These are phyloP conservation scores for Sporothrix brasiliensis DNA, from an alignment of 2,329 filamentous ascomycete species.

Conservation along the genomic window DNA sequence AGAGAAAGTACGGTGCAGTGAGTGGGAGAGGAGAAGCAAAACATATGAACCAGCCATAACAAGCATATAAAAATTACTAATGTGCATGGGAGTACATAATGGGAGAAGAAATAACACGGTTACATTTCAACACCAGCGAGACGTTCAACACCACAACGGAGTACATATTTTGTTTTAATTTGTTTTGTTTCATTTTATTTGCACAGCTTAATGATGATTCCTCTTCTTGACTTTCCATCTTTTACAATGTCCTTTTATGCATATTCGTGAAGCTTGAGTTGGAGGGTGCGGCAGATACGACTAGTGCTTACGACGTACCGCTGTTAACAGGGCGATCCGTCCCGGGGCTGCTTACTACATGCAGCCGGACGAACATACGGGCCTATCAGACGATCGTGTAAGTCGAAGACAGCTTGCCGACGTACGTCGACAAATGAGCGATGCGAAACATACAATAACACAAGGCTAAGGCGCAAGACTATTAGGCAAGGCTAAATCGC, in stretches of 20 bases:
- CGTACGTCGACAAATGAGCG: neutral
- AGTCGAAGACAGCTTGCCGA: neutral
- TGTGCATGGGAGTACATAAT: constrained; percentile 25
- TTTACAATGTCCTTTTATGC: neutral
- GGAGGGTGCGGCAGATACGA: neutral
- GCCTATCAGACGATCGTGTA: neutral
- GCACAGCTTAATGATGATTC: constrained; percentile 11
- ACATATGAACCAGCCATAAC: neutral
- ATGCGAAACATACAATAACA: neutral
- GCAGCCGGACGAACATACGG: neutral
- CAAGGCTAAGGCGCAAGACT: constrained; percentile 3
- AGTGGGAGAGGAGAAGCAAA: neutral
- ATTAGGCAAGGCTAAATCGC: neutral
- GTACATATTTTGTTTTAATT: neutral
- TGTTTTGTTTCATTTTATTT: neutral
- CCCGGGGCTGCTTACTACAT: constrained; percentile 4
- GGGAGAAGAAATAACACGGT: neutral
- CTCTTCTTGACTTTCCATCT: neutral
- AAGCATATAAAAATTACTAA: constrained; percentile 15
- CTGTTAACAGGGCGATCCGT: neutral
- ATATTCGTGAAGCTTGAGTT: too few species aligned
- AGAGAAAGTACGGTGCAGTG: too few species aligned
- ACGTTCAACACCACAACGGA: constrained; percentile 31
- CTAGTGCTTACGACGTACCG: constrained; percentile 13
- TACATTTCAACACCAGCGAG: constrained; percentile 31